Evolutionary conservation across 208 protist genomes (phyloP), one percentile per base, ranked within the genome.

Genomic region (Acanthamoeba sp.): DNA sequence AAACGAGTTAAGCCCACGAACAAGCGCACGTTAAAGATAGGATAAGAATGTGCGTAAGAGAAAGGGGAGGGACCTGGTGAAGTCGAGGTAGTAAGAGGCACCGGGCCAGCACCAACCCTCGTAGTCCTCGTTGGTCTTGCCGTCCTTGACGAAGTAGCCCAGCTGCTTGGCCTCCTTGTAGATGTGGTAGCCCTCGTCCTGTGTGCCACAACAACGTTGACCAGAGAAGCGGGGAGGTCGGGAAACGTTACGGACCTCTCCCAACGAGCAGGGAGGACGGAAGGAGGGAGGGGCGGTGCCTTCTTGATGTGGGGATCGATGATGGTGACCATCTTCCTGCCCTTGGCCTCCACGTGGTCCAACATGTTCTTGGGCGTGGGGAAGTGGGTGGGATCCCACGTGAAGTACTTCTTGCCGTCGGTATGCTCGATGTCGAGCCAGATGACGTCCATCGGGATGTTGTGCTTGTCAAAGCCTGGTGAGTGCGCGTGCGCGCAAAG

Each of bases 341-440:
- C 98, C 64, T 99, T 99, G 12, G 96, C 95, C 3, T 96, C 98
- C 5, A 99, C 95, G 1, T 97, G 90, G 16, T 98, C 59, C 66
- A 98, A 96, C 96, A 99, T 98, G 9, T 96, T 50, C 40, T 96
- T 94, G 29, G 99, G 98, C 29, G 98, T 98, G 36, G 99, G 98
- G 96, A 99, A 99, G 66, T 97, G 98, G 91, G 97, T 94, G 9
- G 91, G 93, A 95, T 99, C 98, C 99, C 99, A 99, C 1, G 99
- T 99, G 87, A 99, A 99, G 95, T 99, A 99, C 95, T 91, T 71
- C 95, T 99, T 99, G 88, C 97, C 97, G 96, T 99, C 97, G 0
- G 99, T 99, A 96, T 99, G 99, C 96, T 99, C 99, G 96, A 99
- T 99, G 96, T 99, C 99, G 12, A 99, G 98, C 99, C 99, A 99